Evolutionary conservation across 2,329 filamentous ascomycete genomes (phyloP).

Genomic region (Hypocrella siamensis): DNA sequence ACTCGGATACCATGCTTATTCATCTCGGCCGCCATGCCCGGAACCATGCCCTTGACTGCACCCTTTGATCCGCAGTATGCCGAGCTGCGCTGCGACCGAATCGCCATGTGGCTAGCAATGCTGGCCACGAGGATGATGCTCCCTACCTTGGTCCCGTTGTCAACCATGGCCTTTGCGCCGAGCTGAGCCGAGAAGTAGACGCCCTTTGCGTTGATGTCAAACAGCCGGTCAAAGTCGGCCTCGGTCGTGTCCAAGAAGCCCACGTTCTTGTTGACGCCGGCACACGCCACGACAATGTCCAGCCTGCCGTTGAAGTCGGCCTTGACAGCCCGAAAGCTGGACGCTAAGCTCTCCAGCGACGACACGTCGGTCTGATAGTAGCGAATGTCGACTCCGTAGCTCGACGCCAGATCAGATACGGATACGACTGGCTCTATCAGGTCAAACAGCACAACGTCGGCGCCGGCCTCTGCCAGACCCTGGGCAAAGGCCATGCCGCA

Average conservation of each 20-base stretch:
- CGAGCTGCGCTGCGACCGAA: slow-evolving; percentile 29
- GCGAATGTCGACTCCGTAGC: slow-evolving; percentile 23
- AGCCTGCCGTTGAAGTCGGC: slow-evolving; percentile 29
- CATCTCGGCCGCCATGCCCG: slow-evolving; percentile 11
- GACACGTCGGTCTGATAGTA: slow-evolving; percentile 33
- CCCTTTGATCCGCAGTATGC: slow-evolving; percentile 12
- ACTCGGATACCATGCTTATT: slow-evolving; percentile 24
- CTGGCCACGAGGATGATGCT: slow-evolving; percentile 38
- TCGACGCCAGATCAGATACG: slow-evolving; percentile 24
- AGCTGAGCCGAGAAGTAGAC: slow-evolving; percentile 42
- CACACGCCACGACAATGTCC: slow-evolving; percentile 43
- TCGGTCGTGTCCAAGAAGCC: slow-evolving; percentile 46
- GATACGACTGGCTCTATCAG: slow-evolving; percentile 34
- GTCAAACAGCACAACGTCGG: slow-evolving; percentile 37
- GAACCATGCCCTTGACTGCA: slow-evolving; percentile 11
- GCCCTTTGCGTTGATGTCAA: slow-evolving; percentile 50
- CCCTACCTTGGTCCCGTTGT: slow-evolving; percentile 30
- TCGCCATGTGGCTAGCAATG: slow-evolving; percentile 35
- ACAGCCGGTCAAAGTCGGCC: slow-evolving; percentile 46
- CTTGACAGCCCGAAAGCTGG: slow-evolving; percentile 25
- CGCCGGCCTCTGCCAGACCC: slow-evolving; percentile 26
- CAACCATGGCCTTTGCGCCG: slow-evolving; percentile 33
- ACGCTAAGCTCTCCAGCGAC: slow-evolving; percentile 34
- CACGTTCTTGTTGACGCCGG: slow-evolving; percentile 39
- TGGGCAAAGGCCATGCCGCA: slow-evolving; percentile 45